phyloP scores from a whole-genome alignment of 495 filamentous ascomycete species.

The Pseudoneurospora amorphoporcata region DNA sequence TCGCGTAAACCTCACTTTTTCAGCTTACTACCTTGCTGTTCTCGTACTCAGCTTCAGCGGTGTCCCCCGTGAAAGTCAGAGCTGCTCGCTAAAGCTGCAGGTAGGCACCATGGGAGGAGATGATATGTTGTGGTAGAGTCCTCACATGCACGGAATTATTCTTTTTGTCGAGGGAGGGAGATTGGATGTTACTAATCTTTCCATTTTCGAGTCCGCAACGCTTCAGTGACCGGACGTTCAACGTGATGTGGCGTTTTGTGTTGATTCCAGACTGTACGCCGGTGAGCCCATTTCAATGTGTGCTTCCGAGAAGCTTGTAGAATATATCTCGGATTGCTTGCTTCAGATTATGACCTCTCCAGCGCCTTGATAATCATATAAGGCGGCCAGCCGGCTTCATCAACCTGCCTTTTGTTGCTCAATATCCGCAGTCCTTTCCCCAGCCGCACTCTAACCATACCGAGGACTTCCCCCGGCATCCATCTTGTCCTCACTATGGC shows the following conservation, averaged over 20 bases:
- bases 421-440: neutral
- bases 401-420: neutral
- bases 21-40: neutral
- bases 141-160: neutral
- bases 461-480: neutral
- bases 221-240: neutral
- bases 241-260: neutral
- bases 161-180: neutral
- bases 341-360: neutral
- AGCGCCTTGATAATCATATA: neutral
- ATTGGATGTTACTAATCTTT: neutral
- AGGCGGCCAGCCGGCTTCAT: neutral
- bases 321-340: neutral
- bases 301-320: neutral
- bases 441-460: neutral
- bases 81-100: neutral
- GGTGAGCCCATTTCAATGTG: neutral
- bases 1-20: neutral
- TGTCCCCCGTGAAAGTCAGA: neutral
- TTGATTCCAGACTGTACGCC: neutral
- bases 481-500: slow-evolving; percentile 9
- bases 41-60: neutral
- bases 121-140: neutral
- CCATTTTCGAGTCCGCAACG: neutral
- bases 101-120: neutral